Conservation (phyloP, 768 basidiomycete species). For the Auricularia sp. region DNA sequence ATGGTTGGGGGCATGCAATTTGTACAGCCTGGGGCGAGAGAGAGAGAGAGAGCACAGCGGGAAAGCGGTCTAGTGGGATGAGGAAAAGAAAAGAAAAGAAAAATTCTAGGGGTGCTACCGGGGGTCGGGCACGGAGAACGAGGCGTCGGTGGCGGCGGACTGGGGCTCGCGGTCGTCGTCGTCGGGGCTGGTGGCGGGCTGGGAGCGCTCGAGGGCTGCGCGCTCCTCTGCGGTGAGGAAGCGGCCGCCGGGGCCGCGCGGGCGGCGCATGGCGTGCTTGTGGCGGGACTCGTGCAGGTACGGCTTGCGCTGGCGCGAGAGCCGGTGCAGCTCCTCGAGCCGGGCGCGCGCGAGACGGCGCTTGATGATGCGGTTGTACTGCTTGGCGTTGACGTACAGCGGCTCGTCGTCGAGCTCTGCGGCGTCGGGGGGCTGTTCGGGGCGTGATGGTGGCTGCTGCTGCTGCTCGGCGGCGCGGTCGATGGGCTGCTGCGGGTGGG, state of each 20-base stretch:
- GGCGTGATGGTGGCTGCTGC: neutral
- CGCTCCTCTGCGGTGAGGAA: constrained; percentile 97
- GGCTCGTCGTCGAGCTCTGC: constrained; percentile 79
- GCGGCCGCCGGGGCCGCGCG: constrained; percentile 91
- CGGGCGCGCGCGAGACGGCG: constrained; percentile 82
- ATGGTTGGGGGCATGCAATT: no score
- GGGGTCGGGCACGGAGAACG: neutral
- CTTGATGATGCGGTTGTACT: constrained; percentile 97
- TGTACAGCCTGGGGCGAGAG: no score
- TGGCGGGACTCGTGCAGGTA: constrained; percentile 98
- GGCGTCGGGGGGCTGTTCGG: neutral
- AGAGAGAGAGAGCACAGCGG: no score
- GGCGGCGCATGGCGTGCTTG: constrained; percentile 95
- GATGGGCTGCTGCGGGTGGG: constrained; percentile 14
- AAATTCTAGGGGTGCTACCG: no score
- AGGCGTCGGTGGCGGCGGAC: neutral
- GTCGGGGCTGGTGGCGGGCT: neutral
- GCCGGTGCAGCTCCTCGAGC: constrained; percentile 85
- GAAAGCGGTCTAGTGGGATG: no score
- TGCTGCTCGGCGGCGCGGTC: neutral
- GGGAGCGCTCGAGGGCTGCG: constrained; percentile 38
- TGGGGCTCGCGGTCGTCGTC: neutral
- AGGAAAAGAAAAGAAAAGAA: no score
- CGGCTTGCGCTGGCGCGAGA: constrained; percentile 93
- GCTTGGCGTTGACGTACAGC: constrained; percentile 98